phyloP scores from a whole-genome alignment of 2,329 filamentous ascomycete genomes.

The Cytospora schulzeri region DNA sequence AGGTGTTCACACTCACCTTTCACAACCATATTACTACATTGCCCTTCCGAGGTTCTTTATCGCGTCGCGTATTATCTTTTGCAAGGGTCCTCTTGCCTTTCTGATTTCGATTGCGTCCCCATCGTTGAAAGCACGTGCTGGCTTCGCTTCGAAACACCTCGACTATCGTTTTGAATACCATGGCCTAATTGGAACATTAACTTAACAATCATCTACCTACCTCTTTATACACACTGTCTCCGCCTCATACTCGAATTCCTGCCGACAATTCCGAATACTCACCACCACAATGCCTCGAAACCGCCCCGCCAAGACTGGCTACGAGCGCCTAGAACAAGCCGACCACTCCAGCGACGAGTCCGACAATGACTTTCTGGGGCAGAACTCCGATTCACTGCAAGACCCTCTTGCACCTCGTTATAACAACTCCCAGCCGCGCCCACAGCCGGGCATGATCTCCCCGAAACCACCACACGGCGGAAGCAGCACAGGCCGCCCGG shows the following conservation, averaged over 20 bases:
- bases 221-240: neutral
- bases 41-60: neutral
- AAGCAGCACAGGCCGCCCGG: slow-evolving; percentile 38
- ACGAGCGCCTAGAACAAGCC: slow-evolving; percentile 81
- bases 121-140: slow-evolving; percentile 12
- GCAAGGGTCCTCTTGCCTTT: neutral
- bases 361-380: slow-evolving; percentile 63
- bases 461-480: slow-evolving; percentile 47
- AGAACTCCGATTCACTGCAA: slow-evolving; percentile 59
- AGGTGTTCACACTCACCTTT: neutral
- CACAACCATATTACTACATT: neutral
- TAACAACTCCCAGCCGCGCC: slow-evolving; percentile 62
- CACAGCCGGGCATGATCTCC: slow-evolving; percentile 62
- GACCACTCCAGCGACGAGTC: slow-evolving; percentile 75
- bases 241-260: neutral
- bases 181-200: slow-evolving; percentile 9
- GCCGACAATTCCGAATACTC: slow-evolving; percentile 4
- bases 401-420: slow-evolving; percentile 62
- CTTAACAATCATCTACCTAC: neutral
- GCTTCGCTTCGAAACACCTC: slow-evolving; percentile 11
- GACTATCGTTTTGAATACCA: neutral
- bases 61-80: neutral
- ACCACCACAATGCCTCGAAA: slow-evolving; percentile 61
- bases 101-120: neutral
- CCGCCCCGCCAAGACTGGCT: slow-evolving; percentile 76